Percentiles rank a stretch among this genome's conserved stretches.
Evolutionary conservation across 2,329 filamentous ascomycete genomes (phyloP).

Genomic region (Pseudocercospora ulei): DNA sequence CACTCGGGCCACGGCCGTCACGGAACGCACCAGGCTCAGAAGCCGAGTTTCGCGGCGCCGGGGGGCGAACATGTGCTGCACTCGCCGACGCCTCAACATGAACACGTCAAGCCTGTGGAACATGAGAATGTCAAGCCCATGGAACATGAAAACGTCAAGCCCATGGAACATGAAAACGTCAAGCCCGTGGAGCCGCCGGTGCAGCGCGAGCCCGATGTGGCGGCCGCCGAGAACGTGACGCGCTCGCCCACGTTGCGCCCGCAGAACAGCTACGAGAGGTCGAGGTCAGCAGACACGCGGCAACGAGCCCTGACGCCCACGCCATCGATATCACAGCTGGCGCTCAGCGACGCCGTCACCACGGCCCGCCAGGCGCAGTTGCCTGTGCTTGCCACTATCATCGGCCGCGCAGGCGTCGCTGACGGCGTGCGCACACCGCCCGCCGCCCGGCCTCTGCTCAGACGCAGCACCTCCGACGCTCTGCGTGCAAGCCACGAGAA

Average conservation of each 20-base stretch:
- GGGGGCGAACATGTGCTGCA: no score
- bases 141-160: no score
- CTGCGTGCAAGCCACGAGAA: conserved; percentile 3
- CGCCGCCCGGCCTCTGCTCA: conserved; percentile 8
- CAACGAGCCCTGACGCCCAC: conserved; percentile 1
- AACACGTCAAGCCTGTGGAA: no score
- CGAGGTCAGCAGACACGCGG: conserved; percentile 2
- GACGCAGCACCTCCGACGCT: conserved; percentile 10
- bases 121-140: no score
- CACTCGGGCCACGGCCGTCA: no score
- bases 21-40: no score
- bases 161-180: no score
- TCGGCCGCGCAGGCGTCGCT: not conserved
- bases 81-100: no score
- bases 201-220: not conserved
- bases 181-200: not conserved
- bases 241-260: conserved; percentile 1
- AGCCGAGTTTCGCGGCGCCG: no score
- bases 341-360: no score
- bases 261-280: conserved; percentile 1
- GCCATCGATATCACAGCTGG: not conserved
- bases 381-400: not conserved
- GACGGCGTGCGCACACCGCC: conserved; percentile 5
- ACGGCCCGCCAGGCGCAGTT: not conserved
- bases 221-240: not conserved